Base-by-base conservation (phyloP, 2,329 filamentous ascomycete species). In the Colletotrichum sp. region DNA sequence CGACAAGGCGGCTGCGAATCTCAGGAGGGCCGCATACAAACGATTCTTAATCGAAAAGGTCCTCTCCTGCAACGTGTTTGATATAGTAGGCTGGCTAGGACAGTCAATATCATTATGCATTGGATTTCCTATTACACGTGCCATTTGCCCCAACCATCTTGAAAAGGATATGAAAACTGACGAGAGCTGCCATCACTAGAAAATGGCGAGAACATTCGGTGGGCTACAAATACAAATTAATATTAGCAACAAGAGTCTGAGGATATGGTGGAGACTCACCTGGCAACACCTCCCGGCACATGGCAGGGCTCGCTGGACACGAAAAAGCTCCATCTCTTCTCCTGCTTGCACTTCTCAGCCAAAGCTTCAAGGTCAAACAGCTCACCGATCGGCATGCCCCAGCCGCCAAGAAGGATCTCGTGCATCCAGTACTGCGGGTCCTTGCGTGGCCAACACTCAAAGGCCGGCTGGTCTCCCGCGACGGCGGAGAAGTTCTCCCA, bases 401-500 rank as follows among this genome's bases (percentile, higher is more conserved):
- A 87, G 7, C 85, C 85, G 4, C 80, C 83, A 10, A 87, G 78
- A 73, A 87, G 82, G 10, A 86, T 82, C 77, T 89, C 86, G 70
- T 89, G 88, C 4, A 85, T 75, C 59, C 76, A 80, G 52, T 77
- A 82, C 78, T 84, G 73, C 49, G 80, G 69, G 32, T 83, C 80
- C 64, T 84, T 72, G 34, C 84, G 80, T 9, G 87, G 86, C 78
- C 87, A 89, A 5, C 88, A 88, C 78, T 92, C 91, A 77, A 90
- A 89, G 7, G 81, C 77, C 0, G 90, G 88, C 65, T 87, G 86
- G 74, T 93, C 91, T 4, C 90, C 89, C 0, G 88, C 91, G 0
- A 92, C 87, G 2, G 91, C 91, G 0, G 90, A 84, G 78, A 93
- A 91, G 16, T 88, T 85, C 70, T 92, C 88, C 90, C 90, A 92